These are phyloP conservation scores for Hypoxylon sp. DNA, from an alignment of 2,329 filamentous ascomycete species.

Conservation along the genomic window DNA sequence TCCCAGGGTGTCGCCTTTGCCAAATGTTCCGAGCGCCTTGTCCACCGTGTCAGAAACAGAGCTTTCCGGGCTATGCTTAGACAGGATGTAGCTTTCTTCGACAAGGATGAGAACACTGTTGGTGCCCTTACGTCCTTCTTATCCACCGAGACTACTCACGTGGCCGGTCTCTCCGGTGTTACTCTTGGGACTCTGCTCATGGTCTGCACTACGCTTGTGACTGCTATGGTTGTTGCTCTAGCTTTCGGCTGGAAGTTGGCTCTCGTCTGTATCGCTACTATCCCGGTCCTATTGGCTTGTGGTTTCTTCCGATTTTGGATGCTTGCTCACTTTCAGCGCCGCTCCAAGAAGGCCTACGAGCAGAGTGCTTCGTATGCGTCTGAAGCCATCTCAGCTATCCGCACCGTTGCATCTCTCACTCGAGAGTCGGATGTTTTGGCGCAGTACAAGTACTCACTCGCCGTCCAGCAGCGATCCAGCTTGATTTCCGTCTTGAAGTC, in stretches of 20 bases:
- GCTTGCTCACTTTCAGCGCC: conserved; percentile 78
- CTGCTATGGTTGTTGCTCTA: conserved; percentile 75
- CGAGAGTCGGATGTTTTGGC: conserved; percentile 82
- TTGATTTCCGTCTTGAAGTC: conserved; percentile 79
- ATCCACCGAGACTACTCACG: conserved; percentile 86
- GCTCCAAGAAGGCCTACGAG: conserved; percentile 82
- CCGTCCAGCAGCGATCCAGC: conserved; percentile 71
- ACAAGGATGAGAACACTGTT: conserved; percentile 86
- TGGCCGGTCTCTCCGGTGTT: conserved; percentile 86
- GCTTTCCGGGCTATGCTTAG: conserved; percentile 89
- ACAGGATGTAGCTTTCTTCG: conserved; percentile 93
- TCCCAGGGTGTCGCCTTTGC: conserved; percentile 80
- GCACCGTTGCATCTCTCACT: conserved; percentile 90
- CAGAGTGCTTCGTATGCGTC: conserved; percentile 86
- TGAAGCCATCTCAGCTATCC: conserved; percentile 92
- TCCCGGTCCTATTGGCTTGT: conserved; percentile 79
- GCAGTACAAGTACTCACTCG: conserved; percentile 74
- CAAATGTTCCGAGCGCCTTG: conserved; percentile 83
- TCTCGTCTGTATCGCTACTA: conserved; percentile 79
- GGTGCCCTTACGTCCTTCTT: conserved; percentile 89
- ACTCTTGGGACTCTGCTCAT: conserved; percentile 88
- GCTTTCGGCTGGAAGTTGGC: conserved; percentile 88
- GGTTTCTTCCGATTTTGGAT: conserved; percentile 91
- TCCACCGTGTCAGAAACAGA: conserved; percentile 81
- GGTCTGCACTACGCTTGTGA: conserved; percentile 79